Conservation (phyloP, 139 green algal species). For the Haematococcus sp. region DNA sequence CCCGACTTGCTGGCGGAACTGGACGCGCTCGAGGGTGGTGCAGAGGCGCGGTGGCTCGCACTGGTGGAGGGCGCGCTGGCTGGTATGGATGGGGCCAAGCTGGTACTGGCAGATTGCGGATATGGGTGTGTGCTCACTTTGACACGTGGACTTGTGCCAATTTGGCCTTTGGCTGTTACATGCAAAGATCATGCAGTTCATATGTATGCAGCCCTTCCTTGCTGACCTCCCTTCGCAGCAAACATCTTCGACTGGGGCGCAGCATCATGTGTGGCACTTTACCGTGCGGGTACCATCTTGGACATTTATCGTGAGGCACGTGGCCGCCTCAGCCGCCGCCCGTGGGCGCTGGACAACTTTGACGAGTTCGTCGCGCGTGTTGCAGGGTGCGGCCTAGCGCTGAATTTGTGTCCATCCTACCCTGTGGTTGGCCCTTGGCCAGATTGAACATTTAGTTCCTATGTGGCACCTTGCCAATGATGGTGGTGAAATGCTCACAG, state of each 20-base stretch:
- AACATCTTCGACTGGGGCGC: constrained; percentile 99
- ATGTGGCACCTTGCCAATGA: no score
- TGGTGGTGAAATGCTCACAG: no score
- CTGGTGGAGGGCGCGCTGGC: constrained; percentile 29
- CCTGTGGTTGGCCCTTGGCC: no score
- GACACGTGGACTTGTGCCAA: no score
- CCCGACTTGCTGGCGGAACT: constrained; percentile 91
- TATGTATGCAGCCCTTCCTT: no score
- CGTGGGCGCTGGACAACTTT: constrained; percentile 89
- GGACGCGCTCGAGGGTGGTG: constrained; percentile 58
- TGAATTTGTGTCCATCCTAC: no score
- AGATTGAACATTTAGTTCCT: no score
- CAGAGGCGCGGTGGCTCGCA: constrained; percentile 1
- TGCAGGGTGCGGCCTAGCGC: neutral
- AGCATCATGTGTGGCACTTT: constrained; percentile 29
- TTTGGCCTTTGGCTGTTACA: no score
- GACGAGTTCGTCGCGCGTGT: constrained; percentile 56
- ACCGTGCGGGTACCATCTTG: constrained; percentile 84
- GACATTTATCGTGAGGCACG: constrained; percentile 82
- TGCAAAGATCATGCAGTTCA: no score
- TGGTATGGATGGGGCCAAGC: no score
- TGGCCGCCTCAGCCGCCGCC: constrained; percentile 61
- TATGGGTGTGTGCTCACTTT: no score
- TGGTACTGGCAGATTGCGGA: no score
- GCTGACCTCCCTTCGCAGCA: constrained; percentile 59